Conservation (phyloP, 345 rosid genomes). For the Balakata baccata region DNA sequence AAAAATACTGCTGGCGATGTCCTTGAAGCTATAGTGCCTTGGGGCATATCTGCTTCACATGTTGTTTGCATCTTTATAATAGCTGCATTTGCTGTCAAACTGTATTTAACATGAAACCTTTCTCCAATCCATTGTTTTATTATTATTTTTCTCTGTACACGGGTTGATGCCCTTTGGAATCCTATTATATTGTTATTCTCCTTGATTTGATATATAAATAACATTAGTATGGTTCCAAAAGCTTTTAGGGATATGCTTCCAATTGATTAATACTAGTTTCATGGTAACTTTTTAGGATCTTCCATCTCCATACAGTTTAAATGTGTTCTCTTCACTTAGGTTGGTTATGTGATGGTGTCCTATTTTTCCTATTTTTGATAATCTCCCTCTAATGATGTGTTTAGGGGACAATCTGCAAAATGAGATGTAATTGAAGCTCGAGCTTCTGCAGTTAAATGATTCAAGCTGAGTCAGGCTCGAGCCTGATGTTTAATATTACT, state of each 20-base stretch:
- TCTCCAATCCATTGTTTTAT: not conserved
- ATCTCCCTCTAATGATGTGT: not conserved
- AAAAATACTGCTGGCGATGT: constrained; percentile 40
- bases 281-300: not conserved
- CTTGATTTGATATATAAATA: not conserved
- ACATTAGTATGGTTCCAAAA: not conserved
- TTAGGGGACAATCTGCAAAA: not conserved
- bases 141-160: not conserved
- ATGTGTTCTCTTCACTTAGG: not conserved
- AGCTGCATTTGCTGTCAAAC: not conserved
- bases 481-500: not conserved
- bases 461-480: not conserved
- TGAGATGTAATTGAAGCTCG: not conserved
- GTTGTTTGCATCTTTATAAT: constrained; percentile 23
- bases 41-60: constrained; percentile 18
- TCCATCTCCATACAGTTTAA: not conserved
- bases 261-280: not conserved
- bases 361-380: not conserved
- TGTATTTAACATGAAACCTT: not conserved
- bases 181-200: not conserved
- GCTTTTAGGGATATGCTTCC: not conserved
- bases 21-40: constrained; percentile 30
- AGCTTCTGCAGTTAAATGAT: not conserved
- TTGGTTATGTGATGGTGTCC: not conserved
- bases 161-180: not conserved